These are phyloP conservation scores for Metarhizium guizhouense DNA, from an alignment of 2,329 filamentous ascomycete genomes.

Conservation along the genomic window DNA sequence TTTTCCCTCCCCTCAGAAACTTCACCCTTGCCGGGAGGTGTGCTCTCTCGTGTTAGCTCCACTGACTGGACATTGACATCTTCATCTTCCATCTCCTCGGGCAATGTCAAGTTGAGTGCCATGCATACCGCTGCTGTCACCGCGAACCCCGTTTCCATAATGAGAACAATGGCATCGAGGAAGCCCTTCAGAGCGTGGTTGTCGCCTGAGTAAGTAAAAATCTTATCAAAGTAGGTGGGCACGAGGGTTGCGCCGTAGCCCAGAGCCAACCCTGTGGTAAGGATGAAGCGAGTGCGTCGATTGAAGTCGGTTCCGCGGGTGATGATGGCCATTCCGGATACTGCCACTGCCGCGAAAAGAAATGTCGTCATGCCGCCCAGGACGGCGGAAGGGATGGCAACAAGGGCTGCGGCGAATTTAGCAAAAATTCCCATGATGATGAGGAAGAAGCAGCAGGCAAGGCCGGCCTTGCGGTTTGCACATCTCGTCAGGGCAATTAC, in stretches of 20 bases:
- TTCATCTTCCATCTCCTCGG: constrained; percentile 61
- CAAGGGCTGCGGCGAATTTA: constrained; percentile 76
- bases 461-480: constrained; percentile 72
- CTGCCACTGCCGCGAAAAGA: constrained; percentile 64
- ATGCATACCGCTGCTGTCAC: constrained; percentile 66
- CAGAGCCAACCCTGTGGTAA: constrained; percentile 64
- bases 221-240: constrained; percentile 56
- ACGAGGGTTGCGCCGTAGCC: constrained; percentile 64
- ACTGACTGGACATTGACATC: constrained; percentile 13
- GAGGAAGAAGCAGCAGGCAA: constrained; percentile 68
- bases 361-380: constrained; percentile 45
- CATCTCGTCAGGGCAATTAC: constrained; percentile 76
- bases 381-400: constrained; percentile 42
- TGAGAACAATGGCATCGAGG: constrained; percentile 61
- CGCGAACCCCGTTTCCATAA: constrained; percentile 69
- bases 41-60: neutral
- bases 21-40: neutral
- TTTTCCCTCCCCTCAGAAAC: neutral
- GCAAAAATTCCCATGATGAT: constrained; percentile 74
- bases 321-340: constrained; percentile 71
- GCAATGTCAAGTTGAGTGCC: constrained; percentile 62
- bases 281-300: constrained; percentile 73
- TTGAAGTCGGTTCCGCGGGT: constrained; percentile 60
- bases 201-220: constrained; percentile 63
- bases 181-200: constrained; percentile 64